phyloP scores from a whole-genome alignment of 176 grass and related monocot genomes.

The Saccharum spontaneum region DNA sequence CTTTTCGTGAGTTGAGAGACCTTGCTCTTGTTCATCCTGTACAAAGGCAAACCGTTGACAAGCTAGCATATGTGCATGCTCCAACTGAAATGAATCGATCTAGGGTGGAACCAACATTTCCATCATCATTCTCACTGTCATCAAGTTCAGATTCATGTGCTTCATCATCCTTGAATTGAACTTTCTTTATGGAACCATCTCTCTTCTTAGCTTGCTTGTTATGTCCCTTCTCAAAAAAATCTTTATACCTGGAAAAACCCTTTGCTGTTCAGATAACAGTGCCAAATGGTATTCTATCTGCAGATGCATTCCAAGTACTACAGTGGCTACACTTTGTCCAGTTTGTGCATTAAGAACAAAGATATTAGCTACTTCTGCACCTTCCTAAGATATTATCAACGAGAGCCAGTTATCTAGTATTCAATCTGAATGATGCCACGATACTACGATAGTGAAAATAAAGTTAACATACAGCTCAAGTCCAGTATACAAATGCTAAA shows the following conservation, averaged over 20 bases:
- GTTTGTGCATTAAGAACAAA: not conserved
- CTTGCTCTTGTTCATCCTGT: constrained; percentile 50
- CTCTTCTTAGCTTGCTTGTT: constrained; percentile 46
- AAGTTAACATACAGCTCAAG: not conserved
- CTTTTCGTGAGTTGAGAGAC: constrained; percentile 87
- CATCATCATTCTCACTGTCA: constrained; percentile 46
- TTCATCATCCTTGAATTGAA: constrained; percentile 56
- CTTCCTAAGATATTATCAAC: constrained; percentile 3
- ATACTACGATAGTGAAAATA: not conserved
- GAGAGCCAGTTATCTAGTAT: constrained; percentile 1
- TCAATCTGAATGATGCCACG: not conserved
- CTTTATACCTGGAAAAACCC: constrained; percentile 61
- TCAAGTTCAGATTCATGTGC: constrained; percentile 47
- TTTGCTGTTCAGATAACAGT: constrained; percentile 32
- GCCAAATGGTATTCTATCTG: not conserved
- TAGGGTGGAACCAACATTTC: constrained; percentile 29
- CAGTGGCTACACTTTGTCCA: not conserved
- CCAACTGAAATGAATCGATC: constrained; percentile 15
- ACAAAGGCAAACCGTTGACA: constrained; percentile 27
- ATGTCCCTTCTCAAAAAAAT: constrained; percentile 64
- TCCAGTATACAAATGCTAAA: not conserved
- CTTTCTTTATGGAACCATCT: constrained; percentile 55
- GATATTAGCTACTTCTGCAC: not conserved
- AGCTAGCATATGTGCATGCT: constrained; percentile 21
- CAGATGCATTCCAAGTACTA: constrained; percentile 18